phyloP scores from a whole-genome alignment of 1,284 basidiomycete species.

The Fomitiporia mediterranea region DNA sequence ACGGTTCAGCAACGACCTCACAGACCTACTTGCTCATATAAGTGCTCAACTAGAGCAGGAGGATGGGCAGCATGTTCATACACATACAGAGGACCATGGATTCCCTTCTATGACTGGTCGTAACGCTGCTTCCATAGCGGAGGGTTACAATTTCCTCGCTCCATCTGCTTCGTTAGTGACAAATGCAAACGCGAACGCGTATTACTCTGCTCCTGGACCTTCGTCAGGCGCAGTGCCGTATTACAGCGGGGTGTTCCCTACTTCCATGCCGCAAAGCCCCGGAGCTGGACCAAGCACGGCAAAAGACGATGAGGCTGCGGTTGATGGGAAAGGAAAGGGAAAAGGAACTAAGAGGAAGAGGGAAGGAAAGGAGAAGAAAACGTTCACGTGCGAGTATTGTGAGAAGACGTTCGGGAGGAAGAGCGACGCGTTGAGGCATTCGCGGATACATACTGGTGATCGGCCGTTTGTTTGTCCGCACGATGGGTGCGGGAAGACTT shows the following conservation, averaged over 20 bases:
- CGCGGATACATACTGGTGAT: slow-evolving; percentile 86
- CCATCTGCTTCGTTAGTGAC: background rate
- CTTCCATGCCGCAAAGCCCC: background rate
- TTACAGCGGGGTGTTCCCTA: background rate
- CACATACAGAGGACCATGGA: background rate
- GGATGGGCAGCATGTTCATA: background rate
- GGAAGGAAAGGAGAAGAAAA: slow-evolving; percentile 2
- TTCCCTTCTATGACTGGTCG: background rate
- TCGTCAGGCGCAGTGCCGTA: background rate
- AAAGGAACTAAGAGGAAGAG: background rate
- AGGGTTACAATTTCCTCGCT: background rate
- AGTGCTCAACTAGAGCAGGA: slow-evolving; percentile 18
- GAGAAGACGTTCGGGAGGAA: slow-evolving; percentile 70
- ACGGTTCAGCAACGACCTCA: slow-evolving; percentile 1
- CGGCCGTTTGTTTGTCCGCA: slow-evolving; percentile 73
- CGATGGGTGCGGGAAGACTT: slow-evolving; percentile 74
- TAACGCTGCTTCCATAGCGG: background rate
- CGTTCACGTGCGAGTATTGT: slow-evolving; percentile 51
- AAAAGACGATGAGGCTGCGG: background rate
- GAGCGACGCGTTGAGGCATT: slow-evolving; percentile 74
- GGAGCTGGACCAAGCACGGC: background rate
- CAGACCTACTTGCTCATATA: slow-evolving; percentile 16
- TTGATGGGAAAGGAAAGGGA: background rate
- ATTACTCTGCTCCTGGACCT: background rate
- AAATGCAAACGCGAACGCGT: background rate